Evolutionary conservation across 768 basidiomycete genomes (phyloP).

Genomic region (Suillus spraguei): DNA sequence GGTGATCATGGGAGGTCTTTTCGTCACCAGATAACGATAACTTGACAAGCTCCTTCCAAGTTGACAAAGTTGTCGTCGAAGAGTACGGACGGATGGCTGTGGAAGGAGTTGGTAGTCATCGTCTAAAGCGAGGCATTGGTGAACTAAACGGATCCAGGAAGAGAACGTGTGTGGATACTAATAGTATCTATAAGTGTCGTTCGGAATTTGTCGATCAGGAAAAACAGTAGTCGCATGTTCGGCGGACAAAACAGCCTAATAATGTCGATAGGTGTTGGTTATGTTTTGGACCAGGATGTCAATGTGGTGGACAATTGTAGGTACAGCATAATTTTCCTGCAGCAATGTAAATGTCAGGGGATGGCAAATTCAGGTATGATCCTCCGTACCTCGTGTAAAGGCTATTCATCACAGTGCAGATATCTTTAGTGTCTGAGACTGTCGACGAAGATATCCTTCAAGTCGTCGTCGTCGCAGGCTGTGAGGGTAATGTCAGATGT

Average conservation of each 20-base stretch:
- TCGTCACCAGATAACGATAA: too few species aligned
- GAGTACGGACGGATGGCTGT: too few species aligned
- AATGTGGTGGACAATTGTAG: not conserved
- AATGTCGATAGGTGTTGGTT: not conserved
- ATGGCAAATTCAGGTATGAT: not conserved
- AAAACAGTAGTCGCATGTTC: not conserved
- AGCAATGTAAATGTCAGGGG: not conserved
- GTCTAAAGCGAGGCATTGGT: too few species aligned
- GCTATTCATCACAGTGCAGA: too few species aligned
- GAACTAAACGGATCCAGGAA: not conserved
- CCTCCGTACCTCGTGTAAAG: too few species aligned
- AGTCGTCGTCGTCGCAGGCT: not conserved
- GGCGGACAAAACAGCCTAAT: not conserved
- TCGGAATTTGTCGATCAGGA: not conserved
- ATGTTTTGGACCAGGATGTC: not conserved
- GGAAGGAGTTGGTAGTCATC: too few species aligned
- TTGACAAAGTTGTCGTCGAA: too few species aligned
- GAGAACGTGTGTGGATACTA: not conserved
- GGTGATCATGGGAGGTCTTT: too few species aligned
- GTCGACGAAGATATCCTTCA: not conserved
- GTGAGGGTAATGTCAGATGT: not conserved
- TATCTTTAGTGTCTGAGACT: not conserved
- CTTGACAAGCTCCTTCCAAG: too few species aligned
- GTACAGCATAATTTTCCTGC: not conserved
- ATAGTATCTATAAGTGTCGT: too few species aligned